A percentile compares a stretch with the other conserved stretches of the same genome.
Evolutionary conservation across 768 basidiomycete genomes (phyloP).

Genomic region (Russula lepida): DNA sequence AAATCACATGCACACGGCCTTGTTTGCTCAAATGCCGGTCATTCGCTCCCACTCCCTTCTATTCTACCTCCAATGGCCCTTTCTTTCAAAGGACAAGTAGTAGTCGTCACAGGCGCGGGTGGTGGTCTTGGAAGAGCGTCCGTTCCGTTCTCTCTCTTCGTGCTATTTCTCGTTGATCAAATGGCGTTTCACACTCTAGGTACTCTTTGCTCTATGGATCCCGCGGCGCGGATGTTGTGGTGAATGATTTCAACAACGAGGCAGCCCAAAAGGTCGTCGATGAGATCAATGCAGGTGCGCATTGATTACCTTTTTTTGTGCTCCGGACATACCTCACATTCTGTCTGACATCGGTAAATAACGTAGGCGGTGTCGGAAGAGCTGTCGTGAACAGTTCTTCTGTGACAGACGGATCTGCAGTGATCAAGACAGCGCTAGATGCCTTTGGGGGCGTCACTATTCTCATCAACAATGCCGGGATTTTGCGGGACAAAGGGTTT

Average conservation of each 20-base stretch:
- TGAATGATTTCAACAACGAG: constrained; percentile 85
- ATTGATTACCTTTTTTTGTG: neutral
- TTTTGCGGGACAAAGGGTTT: constrained; percentile 73
- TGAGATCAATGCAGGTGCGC: constrained; percentile 71
- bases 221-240: constrained; percentile 87
- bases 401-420: constrained; percentile 76
- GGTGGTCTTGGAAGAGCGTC: constrained; percentile 90
- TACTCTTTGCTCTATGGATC: constrained; percentile 91
- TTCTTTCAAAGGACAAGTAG: constrained; percentile 84
- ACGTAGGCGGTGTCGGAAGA: constrained; percentile 60
- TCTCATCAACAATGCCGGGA: constrained; percentile 94
- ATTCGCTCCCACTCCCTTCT: neutral
- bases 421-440: constrained; percentile 80
- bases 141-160: constrained; percentile 29
- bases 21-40: neutral
- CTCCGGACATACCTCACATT: too few relatives aligned
- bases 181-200: constrained; percentile 33
- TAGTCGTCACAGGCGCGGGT: constrained; percentile 92
- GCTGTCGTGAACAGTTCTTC: constrained; percentile 83
- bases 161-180: neutral
- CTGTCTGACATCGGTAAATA: neutral
- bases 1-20: constrained; percentile 3
- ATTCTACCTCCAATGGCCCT: constrained; percentile 35
- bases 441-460: constrained; percentile 79
- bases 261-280: constrained; percentile 90